Evolutionary conservation across 2,329 filamentous ascomycete species (phyloP).

Genomic region (Xylariaceae sp.): DNA sequence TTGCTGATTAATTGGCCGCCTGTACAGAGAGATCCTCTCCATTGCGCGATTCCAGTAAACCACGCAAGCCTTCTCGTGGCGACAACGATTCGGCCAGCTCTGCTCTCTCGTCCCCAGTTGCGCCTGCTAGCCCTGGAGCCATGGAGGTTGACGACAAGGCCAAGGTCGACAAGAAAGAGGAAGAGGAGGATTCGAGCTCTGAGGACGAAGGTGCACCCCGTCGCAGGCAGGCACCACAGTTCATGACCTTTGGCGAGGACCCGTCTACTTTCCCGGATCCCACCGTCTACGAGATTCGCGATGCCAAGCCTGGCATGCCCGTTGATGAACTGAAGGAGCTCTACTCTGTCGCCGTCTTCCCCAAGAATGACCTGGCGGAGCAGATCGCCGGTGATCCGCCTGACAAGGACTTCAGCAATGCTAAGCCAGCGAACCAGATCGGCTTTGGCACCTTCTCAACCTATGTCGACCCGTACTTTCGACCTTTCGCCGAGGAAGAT

Average conservation of each 20-base stretch:
- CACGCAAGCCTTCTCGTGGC: constrained; percentile 42
- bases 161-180: constrained; percentile 34
- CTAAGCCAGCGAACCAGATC: constrained; percentile 90
- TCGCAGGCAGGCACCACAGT: constrained; percentile 60
- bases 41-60: constrained; percentile 41
- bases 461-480: constrained; percentile 86
- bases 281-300: constrained; percentile 86
- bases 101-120: constrained; percentile 51
- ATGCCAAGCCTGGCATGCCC: constrained; percentile 65
- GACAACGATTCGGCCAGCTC: constrained; percentile 51
- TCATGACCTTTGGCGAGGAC: constrained; percentile 86
- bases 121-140: constrained; percentile 40
- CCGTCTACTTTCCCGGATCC: constrained; percentile 87
- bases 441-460: constrained; percentile 88
- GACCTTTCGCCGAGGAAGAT: constrained; percentile 86
- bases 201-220: constrained; percentile 55
- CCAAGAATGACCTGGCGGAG: constrained; percentile 70
- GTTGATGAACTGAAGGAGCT: constrained; percentile 83
- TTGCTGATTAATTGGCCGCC: constrained; percentile 1
- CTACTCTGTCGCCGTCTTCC: constrained; percentile 80
- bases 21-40: constrained; percentile 50
- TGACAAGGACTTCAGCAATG: constrained; percentile 90
- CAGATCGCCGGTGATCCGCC: constrained; percentile 83
- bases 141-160: constrained; percentile 54
- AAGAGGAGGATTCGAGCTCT: constrained; percentile 36